Percentiles rank a stretch among this genome's conserved stretches.
phyloP scores from a whole-genome alignment of 164 flowering plant species.

The Protea cynaroides region DNA sequence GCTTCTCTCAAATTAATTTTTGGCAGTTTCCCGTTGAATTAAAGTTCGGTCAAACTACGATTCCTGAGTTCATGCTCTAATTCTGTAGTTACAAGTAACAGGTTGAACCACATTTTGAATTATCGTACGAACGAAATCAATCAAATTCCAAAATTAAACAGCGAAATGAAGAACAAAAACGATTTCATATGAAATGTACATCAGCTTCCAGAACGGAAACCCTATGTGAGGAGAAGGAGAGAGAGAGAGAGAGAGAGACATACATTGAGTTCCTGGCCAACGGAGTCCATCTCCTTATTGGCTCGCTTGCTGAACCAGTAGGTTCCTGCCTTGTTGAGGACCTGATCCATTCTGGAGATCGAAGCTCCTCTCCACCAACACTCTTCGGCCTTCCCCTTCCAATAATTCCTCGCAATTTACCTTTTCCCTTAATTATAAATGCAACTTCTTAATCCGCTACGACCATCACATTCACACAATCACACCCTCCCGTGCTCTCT shows the following conservation, averaged over 20 bases:
- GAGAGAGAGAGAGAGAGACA: constrained; percentile 5
- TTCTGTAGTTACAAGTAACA: background rate
- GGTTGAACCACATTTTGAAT: background rate
- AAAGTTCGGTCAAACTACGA: background rate
- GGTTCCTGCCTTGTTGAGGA: constrained; percentile 65
- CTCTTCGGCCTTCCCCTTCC: background rate
- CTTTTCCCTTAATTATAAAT: background rate
- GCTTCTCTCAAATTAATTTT: too few species aligned
- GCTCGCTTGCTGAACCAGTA: constrained; percentile 68
- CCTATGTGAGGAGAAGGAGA: background rate
- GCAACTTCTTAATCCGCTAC: background rate
- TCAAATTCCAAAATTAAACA: background rate
- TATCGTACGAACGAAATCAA: background rate
- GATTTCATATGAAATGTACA: too few species aligned
- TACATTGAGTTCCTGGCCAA: constrained; percentile 68
- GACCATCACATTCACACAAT: background rate
- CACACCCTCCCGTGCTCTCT: background rate
- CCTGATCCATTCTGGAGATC: constrained; percentile 53
- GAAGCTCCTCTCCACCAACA: background rate
- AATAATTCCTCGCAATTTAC: background rate
- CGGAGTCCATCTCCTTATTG: constrained; percentile 61
- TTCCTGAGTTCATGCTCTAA: background rate
- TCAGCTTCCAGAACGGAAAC: background rate
- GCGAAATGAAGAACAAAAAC: background rate
- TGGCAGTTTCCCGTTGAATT: background rate